phyloP scores from a whole-genome alignment of 306 rosid genomes.

The Prunus mira region DNA sequence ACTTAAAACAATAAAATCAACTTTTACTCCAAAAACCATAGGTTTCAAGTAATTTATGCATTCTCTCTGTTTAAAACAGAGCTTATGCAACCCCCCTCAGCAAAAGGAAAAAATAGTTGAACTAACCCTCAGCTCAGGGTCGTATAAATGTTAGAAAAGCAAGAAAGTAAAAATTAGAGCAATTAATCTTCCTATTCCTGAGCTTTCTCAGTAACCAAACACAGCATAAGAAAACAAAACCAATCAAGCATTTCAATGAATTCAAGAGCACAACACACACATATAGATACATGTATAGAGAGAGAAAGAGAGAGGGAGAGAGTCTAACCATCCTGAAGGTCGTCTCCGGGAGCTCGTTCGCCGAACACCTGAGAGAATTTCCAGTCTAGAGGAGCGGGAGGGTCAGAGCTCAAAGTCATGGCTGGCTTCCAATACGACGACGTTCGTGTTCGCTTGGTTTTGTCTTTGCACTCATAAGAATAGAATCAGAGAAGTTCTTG shows the following conservation, averaged over 20 bases:
- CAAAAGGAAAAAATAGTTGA: background rate
- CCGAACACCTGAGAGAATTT: slow-evolving; percentile 55
- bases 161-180: background rate
- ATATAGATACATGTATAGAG: background rate
- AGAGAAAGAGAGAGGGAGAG: background rate
- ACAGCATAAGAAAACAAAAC: background rate
- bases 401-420: slow-evolving; percentile 36
- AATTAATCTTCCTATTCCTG: background rate
- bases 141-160: background rate
- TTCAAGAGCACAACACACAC: background rate
- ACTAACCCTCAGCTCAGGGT: background rate
- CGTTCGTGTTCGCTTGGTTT: background rate
- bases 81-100: background rate
- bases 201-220: slow-evolving; percentile 17
- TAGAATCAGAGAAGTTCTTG: background rate
- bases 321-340: slow-evolving; percentile 42
- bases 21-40: background rate
- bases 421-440: background rate
- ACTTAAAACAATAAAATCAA: background rate
- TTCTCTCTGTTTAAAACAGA: background rate
- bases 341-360: slow-evolving; percentile 44
- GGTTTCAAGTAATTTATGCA: background rate
- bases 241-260: background rate
- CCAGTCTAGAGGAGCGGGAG: slow-evolving; percentile 29
- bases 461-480: slow-evolving; percentile 2